Conservation (phyloP, 169 alveolate species). For the Eimeria falciformis region DNA sequence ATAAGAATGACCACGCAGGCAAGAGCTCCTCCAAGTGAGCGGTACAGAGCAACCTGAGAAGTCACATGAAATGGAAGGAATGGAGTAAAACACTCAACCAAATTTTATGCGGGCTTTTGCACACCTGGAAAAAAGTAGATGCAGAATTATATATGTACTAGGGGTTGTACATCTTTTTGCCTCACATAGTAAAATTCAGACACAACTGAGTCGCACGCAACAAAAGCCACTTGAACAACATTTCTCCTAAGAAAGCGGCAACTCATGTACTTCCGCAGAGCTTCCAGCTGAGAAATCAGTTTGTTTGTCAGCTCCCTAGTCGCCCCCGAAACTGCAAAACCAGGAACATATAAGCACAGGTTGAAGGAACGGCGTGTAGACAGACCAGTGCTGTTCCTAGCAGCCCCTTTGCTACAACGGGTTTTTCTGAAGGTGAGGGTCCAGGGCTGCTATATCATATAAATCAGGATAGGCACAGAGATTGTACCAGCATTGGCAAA, state of each 20-base stretch:
- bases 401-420: too few relatives aligned
- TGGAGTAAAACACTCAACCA: not conserved
- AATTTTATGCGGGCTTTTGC: too few relatives aligned
- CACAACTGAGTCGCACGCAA: slow-evolving; percentile 50
- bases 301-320: slow-evolving; percentile 4
- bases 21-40: slow-evolving; percentile 55
- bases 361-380: too few relatives aligned
- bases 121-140: not conserved
- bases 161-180: not conserved
- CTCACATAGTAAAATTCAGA: slow-evolving; percentile 49
- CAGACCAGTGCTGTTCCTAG: too few relatives aligned
- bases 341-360: too few relatives aligned
- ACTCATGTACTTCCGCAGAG: not conserved
- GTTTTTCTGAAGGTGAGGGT: too few relatives aligned
- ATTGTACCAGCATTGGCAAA: slow-evolving; percentile 56
- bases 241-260: slow-evolving; percentile 71
- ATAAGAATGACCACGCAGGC: slow-evolving; percentile 39
- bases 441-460: too few relatives aligned
- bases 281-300: not conserved
- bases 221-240: slow-evolving; percentile 9
- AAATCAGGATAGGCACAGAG: too few relatives aligned
- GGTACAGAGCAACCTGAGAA: slow-evolving; percentile 54
- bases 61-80: not conserved
- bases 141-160: too few relatives aligned
- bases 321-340: slow-evolving; percentile 30